A percentile compares a stretch with the other conserved stretches of the same genome.
These are phyloP conservation scores for Chalara sp. DNA, from an alignment of 2,329 filamentous ascomycete species.

Conservation along the genomic window DNA sequence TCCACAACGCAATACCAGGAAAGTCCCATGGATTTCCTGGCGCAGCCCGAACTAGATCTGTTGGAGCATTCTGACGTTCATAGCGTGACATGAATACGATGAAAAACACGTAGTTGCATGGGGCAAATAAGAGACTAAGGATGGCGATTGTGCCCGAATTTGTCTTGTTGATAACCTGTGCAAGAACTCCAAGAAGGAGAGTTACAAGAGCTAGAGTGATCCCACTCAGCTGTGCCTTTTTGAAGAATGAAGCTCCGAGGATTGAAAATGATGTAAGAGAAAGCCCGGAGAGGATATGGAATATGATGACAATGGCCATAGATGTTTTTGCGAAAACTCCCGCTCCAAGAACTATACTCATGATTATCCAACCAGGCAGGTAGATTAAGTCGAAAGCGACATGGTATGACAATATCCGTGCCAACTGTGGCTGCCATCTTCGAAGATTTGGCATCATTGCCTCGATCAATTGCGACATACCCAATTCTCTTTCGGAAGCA, in stretches of 20 bases:
- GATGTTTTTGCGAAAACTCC: slow-evolving; percentile 62
- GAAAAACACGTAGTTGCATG: slow-evolving; percentile 84
- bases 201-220: slow-evolving; percentile 69
- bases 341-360: slow-evolving; percentile 54
- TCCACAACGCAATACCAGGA: slow-evolving; percentile 69
- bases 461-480: slow-evolving; percentile 83
- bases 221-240: slow-evolving; percentile 79
- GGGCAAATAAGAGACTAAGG: slow-evolving; percentile 72
- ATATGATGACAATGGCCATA: slow-evolving; percentile 60
- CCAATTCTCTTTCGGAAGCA: slow-evolving; percentile 76
- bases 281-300: slow-evolving; percentile 70
- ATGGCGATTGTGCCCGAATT: slow-evolving; percentile 58
- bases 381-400: slow-evolving; percentile 76
- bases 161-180: slow-evolving; percentile 61
- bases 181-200: slow-evolving; percentile 72
- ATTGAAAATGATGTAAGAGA: slow-evolving; percentile 75
- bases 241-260: slow-evolving; percentile 77
- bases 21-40: slow-evolving; percentile 62
- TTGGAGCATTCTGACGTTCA: slow-evolving; percentile 53
- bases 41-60: slow-evolving; percentile 54
- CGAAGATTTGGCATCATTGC: slow-evolving; percentile 78
- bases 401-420: slow-evolving; percentile 73
- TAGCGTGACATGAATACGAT: slow-evolving; percentile 69
- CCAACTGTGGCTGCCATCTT: slow-evolving; percentile 70
- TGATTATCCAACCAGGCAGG: slow-evolving; percentile 74